A percentile compares a stretch with the other conserved stretches of the same genome.
These are phyloP conservation scores for Plasmodium sp. DNA, from an alignment of 169 alveolate genomes.

Conservation along the genomic window DNA sequence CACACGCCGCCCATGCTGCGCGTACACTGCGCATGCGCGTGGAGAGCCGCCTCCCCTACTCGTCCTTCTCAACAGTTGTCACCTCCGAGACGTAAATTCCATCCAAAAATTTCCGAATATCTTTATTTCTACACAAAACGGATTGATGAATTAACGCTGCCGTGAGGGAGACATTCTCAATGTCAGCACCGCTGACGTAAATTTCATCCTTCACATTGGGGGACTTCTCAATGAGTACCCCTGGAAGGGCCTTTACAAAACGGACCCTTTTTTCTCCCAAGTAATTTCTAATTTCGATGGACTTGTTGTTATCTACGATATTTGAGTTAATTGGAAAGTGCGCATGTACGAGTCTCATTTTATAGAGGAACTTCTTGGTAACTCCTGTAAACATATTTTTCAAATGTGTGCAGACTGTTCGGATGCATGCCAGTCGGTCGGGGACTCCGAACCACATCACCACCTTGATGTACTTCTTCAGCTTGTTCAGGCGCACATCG, in stretches of 20 bases:
- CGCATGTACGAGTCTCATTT: constrained; percentile 99
- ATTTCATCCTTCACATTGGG: constrained; percentile 97
- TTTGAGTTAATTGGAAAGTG: constrained; percentile 99
- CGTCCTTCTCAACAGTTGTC: constrained; percentile 91
- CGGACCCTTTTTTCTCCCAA: constrained; percentile 99
- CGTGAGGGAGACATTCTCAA: constrained; percentile 97
- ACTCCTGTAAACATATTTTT: constrained; percentile 99
- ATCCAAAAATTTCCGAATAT: constrained; percentile 99
- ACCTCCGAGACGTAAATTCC: constrained; percentile 99
- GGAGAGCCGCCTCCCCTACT: constrained; percentile 36
- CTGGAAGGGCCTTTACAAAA: constrained; percentile 93
- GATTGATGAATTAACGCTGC: constrained; percentile 98
- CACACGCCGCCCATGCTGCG: background rate
- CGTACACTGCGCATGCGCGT: no score
- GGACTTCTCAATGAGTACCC: constrained; percentile 94
- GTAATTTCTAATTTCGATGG: constrained; percentile 98
- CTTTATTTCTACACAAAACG: constrained; percentile 97
- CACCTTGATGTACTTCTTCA: constrained; percentile 91
- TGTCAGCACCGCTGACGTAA: constrained; percentile 97
- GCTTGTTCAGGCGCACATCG: constrained; percentile 93
- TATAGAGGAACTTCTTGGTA: constrained; percentile 96
- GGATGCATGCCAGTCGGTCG: constrained; percentile 95
- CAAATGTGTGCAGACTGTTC: constrained; percentile 96
- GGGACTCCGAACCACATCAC: constrained; percentile 96
- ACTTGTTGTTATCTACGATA: constrained; percentile 94